Evolutionary conservation across 2,329 filamentous ascomycete genomes (phyloP), one percentile per base, ranked within the genome.

Genomic region (Calonectria hongkongensis): DNA sequence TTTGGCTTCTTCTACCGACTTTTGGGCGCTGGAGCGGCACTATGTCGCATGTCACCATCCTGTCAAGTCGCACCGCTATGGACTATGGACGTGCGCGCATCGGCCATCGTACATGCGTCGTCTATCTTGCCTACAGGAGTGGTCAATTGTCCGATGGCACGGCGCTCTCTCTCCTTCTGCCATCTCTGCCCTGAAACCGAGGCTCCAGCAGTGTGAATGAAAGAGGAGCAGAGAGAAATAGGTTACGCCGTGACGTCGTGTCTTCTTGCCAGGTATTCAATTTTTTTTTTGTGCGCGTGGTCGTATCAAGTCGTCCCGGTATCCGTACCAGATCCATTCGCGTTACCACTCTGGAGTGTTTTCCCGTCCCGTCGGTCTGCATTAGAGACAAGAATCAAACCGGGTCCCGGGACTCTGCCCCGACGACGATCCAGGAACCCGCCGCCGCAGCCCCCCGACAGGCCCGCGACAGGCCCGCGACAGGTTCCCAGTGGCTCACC

Each of bases 61-160:
- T 66, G 68, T 50, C 65, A 43, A 27, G 58, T 60, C 45, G 48
- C 27, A 66, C 68, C 60, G 51, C 54, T 48, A 54, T 54, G 62
- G 50, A 68, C 70, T 21, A 21, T 21, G 21, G 21, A 21, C 21
- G 21, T 21, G 62, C 68, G 70, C 50, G 70, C 51, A 68, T 68
- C 70, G 70, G 47, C 48, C 70, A 72, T 71, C 65, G 65, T 68
- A 68, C 66, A 68, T 68, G 66, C 45, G 65, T 72, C 70, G 70
- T 72, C 70, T 72, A 72, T 72, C 70, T 65, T 68, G 68, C 70
- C 58, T 72, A 67, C 70, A 68, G 70, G 41, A 50, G 60, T 68
- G 63, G 48, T 58, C 65, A 65, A 72, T 72, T 60, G 70, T 60
- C 70, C 70, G 70, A 72, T 68, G 56, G 66, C 18, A 25, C 9